Conservation (phyloP, 768 basidiomycete genomes). For the Galerina marginata region DNA sequence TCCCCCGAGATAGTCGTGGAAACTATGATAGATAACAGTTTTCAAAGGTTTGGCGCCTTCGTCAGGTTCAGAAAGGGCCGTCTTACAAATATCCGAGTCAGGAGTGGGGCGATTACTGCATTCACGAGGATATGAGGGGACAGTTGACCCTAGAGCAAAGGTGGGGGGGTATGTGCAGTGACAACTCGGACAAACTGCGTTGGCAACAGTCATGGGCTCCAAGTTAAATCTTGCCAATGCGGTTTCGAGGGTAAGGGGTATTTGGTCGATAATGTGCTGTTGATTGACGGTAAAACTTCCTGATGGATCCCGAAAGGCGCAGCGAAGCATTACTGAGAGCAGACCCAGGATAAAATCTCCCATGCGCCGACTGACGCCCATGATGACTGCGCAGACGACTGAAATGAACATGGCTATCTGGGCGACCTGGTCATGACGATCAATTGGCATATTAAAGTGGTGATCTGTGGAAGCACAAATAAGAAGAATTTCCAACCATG, state of each 20-base stretch:
- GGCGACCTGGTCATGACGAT: neutral
- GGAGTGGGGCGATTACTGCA: neutral
- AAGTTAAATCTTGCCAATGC: constrained; percentile 15
- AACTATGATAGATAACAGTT: constrained; percentile 6
- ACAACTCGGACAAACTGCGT: constrained; percentile 25
- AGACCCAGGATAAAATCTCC: constrained; percentile 6
- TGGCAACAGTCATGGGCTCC: constrained; percentile 19
- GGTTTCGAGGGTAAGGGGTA: constrained; percentile 12
- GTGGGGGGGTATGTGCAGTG: constrained; percentile 17
- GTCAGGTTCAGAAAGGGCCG: neutral
- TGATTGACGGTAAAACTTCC: neutral
- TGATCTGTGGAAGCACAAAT: neutral
- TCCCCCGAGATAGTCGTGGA: constrained; percentile 19
- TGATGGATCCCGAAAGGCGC: neutral
- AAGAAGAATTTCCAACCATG: neutral
- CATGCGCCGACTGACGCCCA: constrained; percentile 11
- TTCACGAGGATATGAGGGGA: neutral
- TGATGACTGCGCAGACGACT: constrained; percentile 11
- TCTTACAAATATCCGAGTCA: constrained; percentile 5
- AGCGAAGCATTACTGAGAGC: neutral
- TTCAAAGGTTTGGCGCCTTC: neutral
- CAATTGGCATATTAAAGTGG: constrained; percentile 2
- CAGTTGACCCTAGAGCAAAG: neutral
- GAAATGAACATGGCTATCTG: constrained; percentile 10
- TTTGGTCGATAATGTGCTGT: neutral